Evolutionary conservation across 495 filamentous ascomycete genomes (phyloP).

Genomic region (Xylaria longipes): DNA sequence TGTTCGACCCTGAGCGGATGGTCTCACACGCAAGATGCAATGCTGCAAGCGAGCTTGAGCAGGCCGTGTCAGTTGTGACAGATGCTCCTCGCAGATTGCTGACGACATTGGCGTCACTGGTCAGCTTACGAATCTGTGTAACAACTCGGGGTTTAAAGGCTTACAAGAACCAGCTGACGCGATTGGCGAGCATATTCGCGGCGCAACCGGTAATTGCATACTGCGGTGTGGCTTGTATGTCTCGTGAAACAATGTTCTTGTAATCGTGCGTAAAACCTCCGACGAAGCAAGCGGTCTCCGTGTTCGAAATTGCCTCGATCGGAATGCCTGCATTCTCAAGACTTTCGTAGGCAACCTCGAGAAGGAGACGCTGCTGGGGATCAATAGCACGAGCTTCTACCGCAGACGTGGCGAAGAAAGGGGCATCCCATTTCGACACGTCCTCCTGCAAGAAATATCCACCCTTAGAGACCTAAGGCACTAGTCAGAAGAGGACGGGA

Average conservation of each 20-base stretch:
- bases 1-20: conserved; percentile 53
- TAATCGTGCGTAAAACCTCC: conserved; percentile 83
- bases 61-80: conserved; percentile 50
- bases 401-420: conserved; percentile 44
- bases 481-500: neutral
- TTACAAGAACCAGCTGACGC: conserved; percentile 52
- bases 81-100: conserved; percentile 11
- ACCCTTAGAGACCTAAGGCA: conserved; percentile 33
- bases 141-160: conserved; percentile 29
- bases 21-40: conserved; percentile 69
- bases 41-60: conserved; percentile 55
- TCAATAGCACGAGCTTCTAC: conserved; percentile 38
- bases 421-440: conserved; percentile 44
- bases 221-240: conserved; percentile 5
- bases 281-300: conserved; percentile 78
- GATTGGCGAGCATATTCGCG: conserved; percentile 50
- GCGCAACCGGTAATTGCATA: conserved; percentile 50
- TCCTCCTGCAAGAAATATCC: conserved; percentile 47
- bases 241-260: conserved; percentile 40
- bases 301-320: conserved; percentile 71
- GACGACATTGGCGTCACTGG: neutral
- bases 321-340: conserved; percentile 59
- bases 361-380: conserved; percentile 39
- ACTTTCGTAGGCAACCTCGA: conserved; percentile 46
- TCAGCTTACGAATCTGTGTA: neutral